These are phyloP conservation scores for Gleditsia sinensis DNA, from an alignment of 306 rosid genomes.

Conservation along the genomic window DNA sequence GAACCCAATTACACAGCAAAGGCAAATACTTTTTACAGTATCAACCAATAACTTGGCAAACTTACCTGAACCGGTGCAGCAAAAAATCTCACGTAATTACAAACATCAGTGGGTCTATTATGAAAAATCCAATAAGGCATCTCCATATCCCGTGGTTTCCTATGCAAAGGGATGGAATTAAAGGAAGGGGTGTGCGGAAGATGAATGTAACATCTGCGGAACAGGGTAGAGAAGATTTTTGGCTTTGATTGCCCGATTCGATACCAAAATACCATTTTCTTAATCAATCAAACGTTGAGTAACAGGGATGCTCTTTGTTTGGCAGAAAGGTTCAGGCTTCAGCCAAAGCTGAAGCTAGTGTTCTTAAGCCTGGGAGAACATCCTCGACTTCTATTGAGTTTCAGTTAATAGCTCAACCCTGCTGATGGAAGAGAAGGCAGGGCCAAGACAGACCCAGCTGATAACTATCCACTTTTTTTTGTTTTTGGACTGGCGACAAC, in stretches of 20 bases:
- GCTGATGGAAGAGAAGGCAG: no score
- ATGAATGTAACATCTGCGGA: constrained; percentile 42
- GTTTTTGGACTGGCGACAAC: no score
- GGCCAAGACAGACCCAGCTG: no score
- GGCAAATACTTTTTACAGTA: constrained; percentile 1
- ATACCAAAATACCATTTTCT: constrained; percentile 57
- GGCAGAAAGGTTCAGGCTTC: neutral
- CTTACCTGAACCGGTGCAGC: constrained; percentile 72
- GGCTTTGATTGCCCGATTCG: constrained; percentile 59
- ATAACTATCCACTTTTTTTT: neutral
- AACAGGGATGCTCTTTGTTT: neutral
- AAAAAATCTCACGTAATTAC: constrained; percentile 50
- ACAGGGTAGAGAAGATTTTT: constrained; percentile 35
- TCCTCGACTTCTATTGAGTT: no score
- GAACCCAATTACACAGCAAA: neutral
- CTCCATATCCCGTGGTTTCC: constrained; percentile 32
- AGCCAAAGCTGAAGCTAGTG: no score
- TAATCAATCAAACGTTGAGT: constrained; percentile 12
- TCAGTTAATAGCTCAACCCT: no score
- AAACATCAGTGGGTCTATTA: constrained; percentile 33
- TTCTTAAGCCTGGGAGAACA: no score
- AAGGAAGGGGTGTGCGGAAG: constrained; percentile 35
- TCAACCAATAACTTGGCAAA: neutral
- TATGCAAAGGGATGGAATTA: constrained; percentile 33
- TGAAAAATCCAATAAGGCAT: constrained; percentile 32